Base-by-base conservation (phyloP, 78 protist genomes). In the Ministeria vibrans region DNA sequence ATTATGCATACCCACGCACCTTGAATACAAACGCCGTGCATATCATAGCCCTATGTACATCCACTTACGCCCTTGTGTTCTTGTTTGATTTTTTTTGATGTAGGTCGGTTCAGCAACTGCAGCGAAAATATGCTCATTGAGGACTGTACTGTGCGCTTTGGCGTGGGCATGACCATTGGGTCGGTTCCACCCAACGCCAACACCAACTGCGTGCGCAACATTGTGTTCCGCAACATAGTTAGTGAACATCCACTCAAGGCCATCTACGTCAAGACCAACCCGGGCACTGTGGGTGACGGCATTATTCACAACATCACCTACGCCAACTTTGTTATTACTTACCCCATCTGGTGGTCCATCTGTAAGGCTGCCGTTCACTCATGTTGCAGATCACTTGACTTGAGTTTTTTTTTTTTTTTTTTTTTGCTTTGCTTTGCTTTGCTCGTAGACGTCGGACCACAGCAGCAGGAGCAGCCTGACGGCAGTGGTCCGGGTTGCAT, bases 111-210 rank as follows among this genome's bases (percentile, higher is more conserved):
- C 49, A 27, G 42, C 22, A 25, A 18, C 34, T 75, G 79, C 66
- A 25, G 39, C 28, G 9, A 28, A 6, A 27, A 75, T 28, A 46
- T 46, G 6, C 2, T 5, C 34, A 62, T 75, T 23, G 22, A 41
- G 3, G n/a, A 75, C 44, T 2, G 38, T 22, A 23, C 15, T n/a
- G 79, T 75, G 39, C 34, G 4, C 2, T 41, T 11, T 3, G 79
- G 79, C 44, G 79, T 75, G 30, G 79, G 79, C 41, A 75, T 75
- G 79, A 75, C 62, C 42, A 75, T 75, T 23, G 79, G 79, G 44
- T 75, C 79, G 1, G 79, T 75, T 18, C 79, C 79, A 2, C 79
- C 79, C 45, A 45, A 41, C 44, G 41, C 20, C 63, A 2, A 22
- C 53, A 30, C 27, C 42, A 75, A 75, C 44, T 75, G 79, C 66